These are phyloP conservation scores for Lachnellula willkommii DNA, from an alignment of 2,329 filamentous ascomycete genomes.

Conservation along the genomic window DNA sequence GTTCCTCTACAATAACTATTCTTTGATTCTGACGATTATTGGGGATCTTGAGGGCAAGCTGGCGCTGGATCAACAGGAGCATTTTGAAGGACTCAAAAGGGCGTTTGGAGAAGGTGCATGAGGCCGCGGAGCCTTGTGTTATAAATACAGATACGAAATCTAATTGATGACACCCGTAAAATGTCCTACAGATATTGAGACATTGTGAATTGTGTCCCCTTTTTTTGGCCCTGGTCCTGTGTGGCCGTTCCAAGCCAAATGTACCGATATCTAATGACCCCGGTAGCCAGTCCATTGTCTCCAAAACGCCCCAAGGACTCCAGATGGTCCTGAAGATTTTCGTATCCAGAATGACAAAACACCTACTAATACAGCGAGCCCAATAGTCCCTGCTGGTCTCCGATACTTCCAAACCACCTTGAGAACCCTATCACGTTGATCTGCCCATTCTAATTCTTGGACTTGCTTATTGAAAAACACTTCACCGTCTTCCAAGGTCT, in stretches of 20 bases:
- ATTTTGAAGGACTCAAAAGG: conserved; percentile 65
- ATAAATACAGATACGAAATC: background rate
- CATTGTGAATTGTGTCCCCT: too few species aligned
- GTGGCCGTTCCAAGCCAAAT: background rate
- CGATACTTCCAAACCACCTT: conserved; percentile 59
- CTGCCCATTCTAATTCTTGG: conserved; percentile 62
- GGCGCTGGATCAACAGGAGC: conserved; percentile 65
- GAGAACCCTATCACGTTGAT: conserved; percentile 48
- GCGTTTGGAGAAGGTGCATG: conserved; percentile 45
- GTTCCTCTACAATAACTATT: conserved; percentile 95
- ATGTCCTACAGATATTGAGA: background rate
- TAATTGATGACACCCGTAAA: background rate
- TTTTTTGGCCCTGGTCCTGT: too few species aligned
- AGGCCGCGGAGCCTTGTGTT: background rate
- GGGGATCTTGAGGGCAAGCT: conserved; percentile 69
- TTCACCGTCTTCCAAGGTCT: conserved; percentile 62
- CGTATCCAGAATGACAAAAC: conserved; percentile 63
- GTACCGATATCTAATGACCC: conserved; percentile 8
- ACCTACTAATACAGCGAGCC: conserved; percentile 61
- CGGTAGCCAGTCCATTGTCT: conserved; percentile 19
- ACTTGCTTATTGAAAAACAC: conserved; percentile 66
- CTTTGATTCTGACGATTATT: conserved; percentile 87
- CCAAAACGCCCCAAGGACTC: conserved; percentile 25
- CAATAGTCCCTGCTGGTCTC: conserved; percentile 55
- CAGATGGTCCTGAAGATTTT: conserved; percentile 34